Base-by-base conservation (phyloP, 176 grass and related monocot species). In the Alopecurus myosuroides region DNA sequence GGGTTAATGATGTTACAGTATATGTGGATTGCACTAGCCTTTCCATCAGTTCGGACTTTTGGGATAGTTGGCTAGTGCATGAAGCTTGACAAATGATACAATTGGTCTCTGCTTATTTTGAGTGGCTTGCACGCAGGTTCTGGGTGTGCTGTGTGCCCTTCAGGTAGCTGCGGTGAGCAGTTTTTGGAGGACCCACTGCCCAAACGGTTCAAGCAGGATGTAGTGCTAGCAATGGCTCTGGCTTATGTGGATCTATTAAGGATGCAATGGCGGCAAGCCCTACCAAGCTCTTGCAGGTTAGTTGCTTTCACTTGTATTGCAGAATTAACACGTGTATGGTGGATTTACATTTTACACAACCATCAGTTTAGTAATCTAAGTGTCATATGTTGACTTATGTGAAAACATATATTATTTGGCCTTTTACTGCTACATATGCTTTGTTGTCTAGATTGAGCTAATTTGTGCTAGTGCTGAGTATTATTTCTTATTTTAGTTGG, bases 201-300 rank as follows among this genome's bases (percentile, higher is more conserved):
- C 30, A 98, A 98, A 83, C 62, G 51, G 60, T 91, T 98, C 83
- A 98, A 98, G 83, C 93, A 98, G 79, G 96, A 98, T 79, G 86
- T 98, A 74, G 93, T 98, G 75, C 87, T 98, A 45, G 83, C 85
- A 22, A 95, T 98, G 96, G 91, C 89, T 26, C 39, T 98, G 49
- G 93, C 96, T 22, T 98, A 94, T 78, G 96, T 98, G 71, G 96
- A 98, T 29, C 23, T 89, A 51, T 98, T 93, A 7, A 94, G 85
- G 93, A 95, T 41, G 93, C 91, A 2, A 95, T 98, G 96, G 82
- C 82, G 26, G 61, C 80, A 66, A 88, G 5, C 74, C 93, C 91
- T 20, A 82, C 95, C 41, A 98, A 98, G 77, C 83, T 98, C 41
- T 89, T 98, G 64, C 89, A 95, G 95, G 92, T 97, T 41, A 81